These are phyloP conservation scores for Capronia americana DNA, from an alignment of 2,329 filamentous ascomycete species.

Conservation along the genomic window DNA sequence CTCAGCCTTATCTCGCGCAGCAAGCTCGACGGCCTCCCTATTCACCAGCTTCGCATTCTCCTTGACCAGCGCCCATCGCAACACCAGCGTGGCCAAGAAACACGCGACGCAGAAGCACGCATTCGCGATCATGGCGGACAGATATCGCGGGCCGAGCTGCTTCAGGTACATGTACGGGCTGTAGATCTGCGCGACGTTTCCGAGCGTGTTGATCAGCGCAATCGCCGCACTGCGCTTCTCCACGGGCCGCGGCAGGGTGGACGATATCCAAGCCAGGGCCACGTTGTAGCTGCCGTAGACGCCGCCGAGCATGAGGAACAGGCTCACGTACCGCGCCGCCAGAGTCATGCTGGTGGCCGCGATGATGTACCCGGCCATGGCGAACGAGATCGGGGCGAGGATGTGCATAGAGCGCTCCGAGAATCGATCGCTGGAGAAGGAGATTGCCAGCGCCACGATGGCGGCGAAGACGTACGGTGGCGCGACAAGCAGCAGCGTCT, in stretches of 20 bases:
- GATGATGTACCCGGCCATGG: slow-evolving; percentile 62
- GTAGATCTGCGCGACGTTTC: neutral
- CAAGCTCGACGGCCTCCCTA: neutral
- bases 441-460: slow-evolving; percentile 13
- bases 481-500: slow-evolving; percentile 35
- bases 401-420: slow-evolving; percentile 58
- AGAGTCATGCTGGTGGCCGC: slow-evolving; percentile 59
- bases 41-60: neutral
- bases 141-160: neutral
- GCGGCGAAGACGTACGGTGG: slow-evolving; percentile 40
- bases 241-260: neutral
- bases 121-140: neutral
- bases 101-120: neutral
- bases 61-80: slow-evolving; percentile 39
- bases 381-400: slow-evolving; percentile 30
- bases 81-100: neutral
- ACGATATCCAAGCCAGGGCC: neutral
- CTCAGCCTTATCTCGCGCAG: too few relatives aligned
- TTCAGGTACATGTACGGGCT: neutral
- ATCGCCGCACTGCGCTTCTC: neutral
- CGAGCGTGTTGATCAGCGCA: neutral
- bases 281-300: neutral
- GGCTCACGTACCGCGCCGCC: slow-evolving; percentile 65
- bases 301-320: slow-evolving; percentile 61
- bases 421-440: slow-evolving; percentile 59